Base-by-base conservation (phyloP, 768 basidiomycete species). In the Cystobasidiopsis lactophilus region DNA sequence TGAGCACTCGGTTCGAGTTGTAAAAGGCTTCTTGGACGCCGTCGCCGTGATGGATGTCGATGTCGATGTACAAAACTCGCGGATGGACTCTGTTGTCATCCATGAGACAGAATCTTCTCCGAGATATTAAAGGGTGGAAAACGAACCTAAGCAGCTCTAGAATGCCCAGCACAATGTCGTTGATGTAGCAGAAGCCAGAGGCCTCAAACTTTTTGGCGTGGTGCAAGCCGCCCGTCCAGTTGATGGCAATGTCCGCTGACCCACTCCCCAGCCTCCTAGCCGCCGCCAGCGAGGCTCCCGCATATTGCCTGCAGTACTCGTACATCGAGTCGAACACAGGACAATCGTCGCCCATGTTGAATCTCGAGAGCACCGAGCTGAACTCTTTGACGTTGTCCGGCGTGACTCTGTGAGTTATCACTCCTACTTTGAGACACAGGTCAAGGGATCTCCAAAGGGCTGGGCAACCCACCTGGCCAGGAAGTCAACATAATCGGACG, bases 31-130 rank as follows among this genome's bases (percentile, higher is more conserved):
- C 81, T 64, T 98, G 62, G 0, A 98, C 93, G 23, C 91, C 91
- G 62, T 98, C 91, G 7, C 91, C 91, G 60, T 98, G 91, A 66
- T 98, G 91, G 52, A 96, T 95, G 64, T 98, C 91, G 58, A 98
- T 98, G 69, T 98, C 91, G 60, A 98, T 86, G 65, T 98, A 98
- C 7, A 98, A 72, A 3, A 98, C 91, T 18, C 91, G 78, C 5
- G 91, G 81, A 59, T 88, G 83, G 63, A 82, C 79, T 64, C 91
- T 95, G 56, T 10, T 16, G n/a, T n/a, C n/a, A n/a, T 44, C 16
- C 46, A n/a, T 26, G 37, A 21, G 18, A 5, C 13, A 26, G 38
- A 13, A 30, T 19, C 27, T 26, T 11, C 16, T 23, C 31, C n/a
- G 27, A 21, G 24, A 38, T 16, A 21, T 11, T 11, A 2, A 29